These are phyloP conservation scores for Pugionium dolabratum DNA, from an alignment of 345 rosid genomes.

Conservation along the genomic window DNA sequence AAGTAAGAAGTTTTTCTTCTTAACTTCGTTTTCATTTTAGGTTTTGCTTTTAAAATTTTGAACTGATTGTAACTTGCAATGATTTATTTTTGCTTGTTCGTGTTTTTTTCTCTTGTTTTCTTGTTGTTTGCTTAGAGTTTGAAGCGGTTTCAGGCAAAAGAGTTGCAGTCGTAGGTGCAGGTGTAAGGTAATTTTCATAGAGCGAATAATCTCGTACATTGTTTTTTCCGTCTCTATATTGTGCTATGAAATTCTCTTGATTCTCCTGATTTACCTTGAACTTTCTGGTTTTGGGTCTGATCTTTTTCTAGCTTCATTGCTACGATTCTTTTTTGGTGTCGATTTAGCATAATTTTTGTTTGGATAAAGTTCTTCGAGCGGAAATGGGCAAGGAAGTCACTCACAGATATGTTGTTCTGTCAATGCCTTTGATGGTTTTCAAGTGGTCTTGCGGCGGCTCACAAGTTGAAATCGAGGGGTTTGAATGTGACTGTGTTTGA, in stretches of 20 bases:
- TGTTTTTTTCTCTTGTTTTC: background rate
- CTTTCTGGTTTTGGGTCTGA: background rate
- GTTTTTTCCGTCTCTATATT: background rate
- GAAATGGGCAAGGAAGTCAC: background rate
- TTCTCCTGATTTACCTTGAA: background rate
- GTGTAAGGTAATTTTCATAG: slow-evolving; percentile 58
- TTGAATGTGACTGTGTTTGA: slow-evolving; percentile 76
- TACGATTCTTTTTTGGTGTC: background rate
- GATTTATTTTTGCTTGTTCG: background rate
- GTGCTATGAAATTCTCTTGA: slow-evolving; percentile 7
- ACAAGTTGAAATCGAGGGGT: slow-evolving; percentile 81
- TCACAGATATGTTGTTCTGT: slow-evolving; percentile 5
- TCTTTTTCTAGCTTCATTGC: background rate
- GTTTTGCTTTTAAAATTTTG: background rate
- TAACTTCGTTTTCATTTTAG: background rate
- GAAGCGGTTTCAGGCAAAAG: slow-evolving; percentile 53
- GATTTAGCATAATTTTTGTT: slow-evolving; percentile 5
- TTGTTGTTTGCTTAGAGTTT: slow-evolving; percentile 3
- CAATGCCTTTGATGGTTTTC: background rate
- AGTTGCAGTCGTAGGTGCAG: slow-evolving; percentile 85
- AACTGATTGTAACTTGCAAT: slow-evolving; percentile 5
- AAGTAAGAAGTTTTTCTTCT: slow-evolving; percentile 19
- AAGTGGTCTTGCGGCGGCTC: slow-evolving; percentile 94
- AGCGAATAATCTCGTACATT: slow-evolving; percentile 19
- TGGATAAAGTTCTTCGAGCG: background rate